A percentile compares a stretch with the other conserved stretches of the same genome.
phyloP scores from a whole-genome alignment of 1,284 basidiomycete species.

The Irpex lacteus region DNA sequence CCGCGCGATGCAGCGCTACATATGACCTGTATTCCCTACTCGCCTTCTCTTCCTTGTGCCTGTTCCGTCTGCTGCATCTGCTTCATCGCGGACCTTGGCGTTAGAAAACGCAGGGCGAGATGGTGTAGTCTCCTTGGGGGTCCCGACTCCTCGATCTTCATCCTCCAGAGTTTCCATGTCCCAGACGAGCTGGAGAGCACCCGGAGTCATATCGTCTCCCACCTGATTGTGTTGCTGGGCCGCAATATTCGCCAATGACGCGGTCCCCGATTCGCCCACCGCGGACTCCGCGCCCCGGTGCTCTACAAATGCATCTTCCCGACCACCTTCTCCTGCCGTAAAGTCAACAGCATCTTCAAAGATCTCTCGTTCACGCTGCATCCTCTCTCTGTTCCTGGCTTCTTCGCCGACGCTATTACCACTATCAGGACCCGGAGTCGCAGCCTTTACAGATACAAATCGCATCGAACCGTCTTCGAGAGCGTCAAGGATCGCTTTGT shows the following conservation, averaged over 20 bases:
- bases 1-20: background rate
- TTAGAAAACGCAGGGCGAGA: background rate
- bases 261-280: background rate
- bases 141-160: background rate
- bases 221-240: background rate
- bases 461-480: slow-evolving; percentile 44
- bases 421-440: background rate
- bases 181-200: background rate
- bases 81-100: background rate
- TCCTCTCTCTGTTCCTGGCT: background rate
- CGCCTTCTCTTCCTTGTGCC: background rate
- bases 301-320: background rate
- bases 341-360: slow-evolving; percentile 2
- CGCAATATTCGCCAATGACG: background rate
- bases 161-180: background rate
- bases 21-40: background rate
- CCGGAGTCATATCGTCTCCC: background rate
- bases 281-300: background rate
- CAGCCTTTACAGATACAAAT: slow-evolving; percentile 31
- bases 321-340: background rate
- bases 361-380: background rate
- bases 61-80: background rate
- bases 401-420: background rate
- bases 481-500: slow-evolving; percentile 47
- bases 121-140: too few relatives aligned